Evolutionary conservation across 768 basidiomycete species (phyloP).

Genomic region (Russula compacta): DNA sequence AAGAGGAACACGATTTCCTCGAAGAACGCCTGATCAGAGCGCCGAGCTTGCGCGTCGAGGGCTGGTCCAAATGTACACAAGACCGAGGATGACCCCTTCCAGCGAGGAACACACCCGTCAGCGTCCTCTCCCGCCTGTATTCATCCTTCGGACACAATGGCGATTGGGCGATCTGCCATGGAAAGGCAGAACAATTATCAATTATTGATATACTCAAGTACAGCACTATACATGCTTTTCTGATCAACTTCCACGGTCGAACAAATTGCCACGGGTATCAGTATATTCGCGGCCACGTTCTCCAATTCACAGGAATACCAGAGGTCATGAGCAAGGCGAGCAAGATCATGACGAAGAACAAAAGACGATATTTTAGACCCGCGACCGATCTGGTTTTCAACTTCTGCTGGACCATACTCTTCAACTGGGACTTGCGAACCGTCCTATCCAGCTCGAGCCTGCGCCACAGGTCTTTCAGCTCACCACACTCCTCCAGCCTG

Average conservation of each 20-base stretch:
- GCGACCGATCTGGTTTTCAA: background rate
- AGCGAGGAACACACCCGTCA: constrained; percentile 87
- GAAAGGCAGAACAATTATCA: too few relatives aligned
- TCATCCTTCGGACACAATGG: too few relatives aligned
- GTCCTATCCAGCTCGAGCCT: background rate
- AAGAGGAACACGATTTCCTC: constrained; percentile 95
- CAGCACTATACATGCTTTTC: background rate
- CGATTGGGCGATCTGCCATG: too few relatives aligned
- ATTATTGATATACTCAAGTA: background rate
- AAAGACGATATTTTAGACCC: background rate
- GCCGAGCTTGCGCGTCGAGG: constrained; percentile 57
- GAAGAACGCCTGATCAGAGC: constrained; percentile 94
- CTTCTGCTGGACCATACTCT: background rate
- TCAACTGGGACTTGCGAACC: background rate
- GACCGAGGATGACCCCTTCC: constrained; percentile 86
- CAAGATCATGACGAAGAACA: background rate
- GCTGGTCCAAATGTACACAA: constrained; percentile 68
- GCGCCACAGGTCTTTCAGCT: background rate
- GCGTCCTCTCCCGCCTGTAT: constrained; percentile 30
- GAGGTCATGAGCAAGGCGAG: background rate
- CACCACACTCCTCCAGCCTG: background rate
- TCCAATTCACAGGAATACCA: background rate
- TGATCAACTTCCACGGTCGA: background rate
- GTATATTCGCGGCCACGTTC: background rate
- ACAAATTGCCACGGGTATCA: background rate